A percentile compares a stretch with the other conserved stretches of the same genome.
Conservation (phyloP, 73 alveolate genomes). For the Stentor coeruleus region DNA sequence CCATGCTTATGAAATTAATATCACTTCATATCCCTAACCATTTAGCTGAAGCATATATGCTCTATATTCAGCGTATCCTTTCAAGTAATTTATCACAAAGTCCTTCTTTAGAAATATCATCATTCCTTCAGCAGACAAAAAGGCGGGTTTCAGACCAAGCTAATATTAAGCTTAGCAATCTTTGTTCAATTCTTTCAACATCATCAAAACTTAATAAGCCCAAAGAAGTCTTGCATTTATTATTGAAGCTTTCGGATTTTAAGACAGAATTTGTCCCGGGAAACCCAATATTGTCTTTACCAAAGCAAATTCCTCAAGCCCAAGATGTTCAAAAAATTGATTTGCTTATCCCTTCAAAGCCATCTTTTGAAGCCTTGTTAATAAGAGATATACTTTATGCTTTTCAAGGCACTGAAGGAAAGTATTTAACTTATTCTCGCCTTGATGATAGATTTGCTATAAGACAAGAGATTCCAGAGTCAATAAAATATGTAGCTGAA, state of each 20-base stretch:
- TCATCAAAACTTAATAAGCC: not conserved
- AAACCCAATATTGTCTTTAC: not conserved
- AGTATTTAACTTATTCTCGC: slow-evolving; percentile 64
- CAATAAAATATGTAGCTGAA: slow-evolving; percentile 51
- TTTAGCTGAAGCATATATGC: not conserved
- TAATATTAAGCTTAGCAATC: not conserved
- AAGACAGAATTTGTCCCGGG: not conserved
- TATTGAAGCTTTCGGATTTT: not conserved
- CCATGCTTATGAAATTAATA: not conserved
- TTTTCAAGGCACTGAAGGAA: slow-evolving; percentile 86
- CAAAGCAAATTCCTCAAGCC: not conserved
- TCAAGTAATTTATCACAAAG: not conserved
- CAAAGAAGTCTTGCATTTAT: not conserved
- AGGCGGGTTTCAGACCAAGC: not conserved
- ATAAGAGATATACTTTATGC: slow-evolving; percentile 75
- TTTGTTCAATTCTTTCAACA: not conserved
- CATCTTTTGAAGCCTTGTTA: not conserved
- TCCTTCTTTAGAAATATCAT: not conserved
- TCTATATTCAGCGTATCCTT: not conserved
- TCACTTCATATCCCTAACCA: not conserved
- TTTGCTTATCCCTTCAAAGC: not conserved
- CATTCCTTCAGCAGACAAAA: not conserved
- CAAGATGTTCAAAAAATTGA: not conserved
- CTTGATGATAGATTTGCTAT: slow-evolving; percentile 71
- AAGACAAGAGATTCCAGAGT: slow-evolving; percentile 48